Percentiles rank a stretch among this genome's conserved stretches.
phyloP scores from a whole-genome alignment of 495 filamentous ascomycete genomes.

The Platismatia glauca region DNA sequence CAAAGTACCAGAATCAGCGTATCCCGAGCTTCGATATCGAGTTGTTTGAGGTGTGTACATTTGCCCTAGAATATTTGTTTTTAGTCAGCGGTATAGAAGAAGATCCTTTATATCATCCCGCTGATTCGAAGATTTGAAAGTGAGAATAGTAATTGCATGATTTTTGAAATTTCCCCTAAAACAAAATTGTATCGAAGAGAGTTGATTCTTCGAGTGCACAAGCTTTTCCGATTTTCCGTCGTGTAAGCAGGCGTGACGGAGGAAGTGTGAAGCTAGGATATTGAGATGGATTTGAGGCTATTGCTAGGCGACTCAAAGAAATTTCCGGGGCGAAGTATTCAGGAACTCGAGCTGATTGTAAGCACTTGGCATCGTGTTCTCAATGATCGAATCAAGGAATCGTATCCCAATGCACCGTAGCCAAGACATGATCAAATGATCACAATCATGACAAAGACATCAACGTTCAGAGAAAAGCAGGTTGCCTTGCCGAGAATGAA shows the following conservation, averaged over 20 bases:
- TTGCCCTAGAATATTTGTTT: not conserved
- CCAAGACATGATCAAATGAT: not conserved
- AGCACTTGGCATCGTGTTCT: not conserved
- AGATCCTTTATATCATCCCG: not conserved
- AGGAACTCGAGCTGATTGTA: not conserved
- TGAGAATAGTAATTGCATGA: not conserved
- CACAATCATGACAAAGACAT: not conserved
- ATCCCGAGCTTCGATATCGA: not conserved
- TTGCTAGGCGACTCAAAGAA: not conserved
- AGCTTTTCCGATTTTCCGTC: not conserved
- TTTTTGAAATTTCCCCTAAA: not conserved
- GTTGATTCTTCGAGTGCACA: not conserved
- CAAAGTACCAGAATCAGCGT: no score
- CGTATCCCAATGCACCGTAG: not conserved
- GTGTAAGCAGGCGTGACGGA: not conserved
- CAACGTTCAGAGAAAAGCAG: no score
- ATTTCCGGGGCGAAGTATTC: not conserved
- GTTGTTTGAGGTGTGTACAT: not conserved
- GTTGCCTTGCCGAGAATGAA: no score
- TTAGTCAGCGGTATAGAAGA: not conserved
- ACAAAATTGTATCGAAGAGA: not conserved
- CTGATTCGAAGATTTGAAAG: not conserved
- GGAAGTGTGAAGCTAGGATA: not conserved
- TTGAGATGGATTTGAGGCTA: not conserved
- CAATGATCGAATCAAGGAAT: not conserved